Percentiles rank a stretch among this genome's conserved stretches.
These are phyloP conservation scores for Zoysia pacifica DNA, from an alignment of 176 grass and related monocot genomes.

Conservation along the genomic window DNA sequence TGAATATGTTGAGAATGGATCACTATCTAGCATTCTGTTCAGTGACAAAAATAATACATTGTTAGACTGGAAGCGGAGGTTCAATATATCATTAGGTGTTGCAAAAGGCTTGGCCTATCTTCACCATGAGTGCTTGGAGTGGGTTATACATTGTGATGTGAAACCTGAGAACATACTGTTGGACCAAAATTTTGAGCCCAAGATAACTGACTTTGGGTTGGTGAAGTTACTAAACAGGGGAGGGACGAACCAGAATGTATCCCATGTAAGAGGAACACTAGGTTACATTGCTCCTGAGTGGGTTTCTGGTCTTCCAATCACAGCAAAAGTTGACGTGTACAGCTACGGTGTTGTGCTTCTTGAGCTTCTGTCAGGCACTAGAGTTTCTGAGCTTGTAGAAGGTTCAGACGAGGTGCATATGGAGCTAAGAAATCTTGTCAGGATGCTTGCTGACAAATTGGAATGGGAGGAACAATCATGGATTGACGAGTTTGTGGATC, in stretches of 20 bases:
- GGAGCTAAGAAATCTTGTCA: neutral
- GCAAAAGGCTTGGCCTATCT: constrained; percentile 55
- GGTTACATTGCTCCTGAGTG: constrained; percentile 2
- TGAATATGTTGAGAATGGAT: constrained; percentile 49
- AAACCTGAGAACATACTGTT: neutral
- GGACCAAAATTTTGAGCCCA: neutral
- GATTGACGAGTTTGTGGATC: neutral
- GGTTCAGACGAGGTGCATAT: neutral
- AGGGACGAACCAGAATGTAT: neutral
- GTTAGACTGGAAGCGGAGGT: constrained; percentile 46
- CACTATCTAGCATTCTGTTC: constrained; percentile 42
- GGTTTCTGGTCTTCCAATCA: neutral
- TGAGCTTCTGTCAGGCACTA: constrained; percentile 2
- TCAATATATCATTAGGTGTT: constrained; percentile 51
- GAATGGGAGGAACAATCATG: neutral
- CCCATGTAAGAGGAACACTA: neutral
- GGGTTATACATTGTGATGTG: constrained; percentile 38
- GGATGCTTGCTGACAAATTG: neutral
- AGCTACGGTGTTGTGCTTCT: neutral
- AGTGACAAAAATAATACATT: constrained; percentile 6
- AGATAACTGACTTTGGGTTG: constrained; percentile 1
- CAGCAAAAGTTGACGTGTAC: constrained; percentile 2
- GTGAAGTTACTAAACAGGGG: neutral
- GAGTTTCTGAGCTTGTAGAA: constrained; percentile 2
- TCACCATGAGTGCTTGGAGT: constrained; percentile 54